Evolutionary conservation across 73 alveolate species (phyloP).

Genomic region (Paramecium pentaurelia): DNA sequence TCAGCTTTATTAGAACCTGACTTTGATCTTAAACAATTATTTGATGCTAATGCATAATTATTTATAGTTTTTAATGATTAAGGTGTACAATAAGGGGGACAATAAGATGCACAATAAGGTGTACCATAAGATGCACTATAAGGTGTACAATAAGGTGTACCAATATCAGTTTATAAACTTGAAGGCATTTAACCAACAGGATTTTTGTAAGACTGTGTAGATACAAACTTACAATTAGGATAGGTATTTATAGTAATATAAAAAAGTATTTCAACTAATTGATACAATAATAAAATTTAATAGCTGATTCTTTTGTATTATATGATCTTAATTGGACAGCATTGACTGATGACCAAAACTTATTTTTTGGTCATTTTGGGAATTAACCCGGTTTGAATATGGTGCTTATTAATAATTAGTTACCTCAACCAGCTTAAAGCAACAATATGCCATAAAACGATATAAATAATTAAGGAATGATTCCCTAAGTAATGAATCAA

Average conservation of each 20-base stretch:
- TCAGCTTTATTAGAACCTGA: not conserved
- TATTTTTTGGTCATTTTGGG: not conserved
- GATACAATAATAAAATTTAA: not conserved
- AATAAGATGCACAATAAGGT: too few species aligned
- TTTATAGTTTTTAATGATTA: not conserved
- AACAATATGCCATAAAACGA: not conserved
- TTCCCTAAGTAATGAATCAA: too few species aligned
- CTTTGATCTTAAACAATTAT: not conserved
- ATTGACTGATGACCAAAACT: not conserved
- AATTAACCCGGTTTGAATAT: not conserved
- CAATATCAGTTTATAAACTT: not conserved
- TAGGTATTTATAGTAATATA: not conserved
- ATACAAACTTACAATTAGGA: not conserved
- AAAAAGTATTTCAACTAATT: not conserved
- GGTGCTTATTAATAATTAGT: not conserved
- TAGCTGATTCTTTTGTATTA: not conserved
- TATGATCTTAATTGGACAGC: not conserved
- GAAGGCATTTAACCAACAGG: not conserved
- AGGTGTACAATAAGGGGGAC: too few species aligned
- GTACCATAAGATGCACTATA: too few species aligned
- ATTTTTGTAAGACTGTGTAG: not conserved
- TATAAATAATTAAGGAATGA: too few species aligned
- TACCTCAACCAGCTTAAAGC: not conserved
- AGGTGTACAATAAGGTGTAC: not conserved
- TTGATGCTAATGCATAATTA: not conserved